phyloP scores from a whole-genome alignment of 331 rosid species.

The Spiraea crenata region DNA sequence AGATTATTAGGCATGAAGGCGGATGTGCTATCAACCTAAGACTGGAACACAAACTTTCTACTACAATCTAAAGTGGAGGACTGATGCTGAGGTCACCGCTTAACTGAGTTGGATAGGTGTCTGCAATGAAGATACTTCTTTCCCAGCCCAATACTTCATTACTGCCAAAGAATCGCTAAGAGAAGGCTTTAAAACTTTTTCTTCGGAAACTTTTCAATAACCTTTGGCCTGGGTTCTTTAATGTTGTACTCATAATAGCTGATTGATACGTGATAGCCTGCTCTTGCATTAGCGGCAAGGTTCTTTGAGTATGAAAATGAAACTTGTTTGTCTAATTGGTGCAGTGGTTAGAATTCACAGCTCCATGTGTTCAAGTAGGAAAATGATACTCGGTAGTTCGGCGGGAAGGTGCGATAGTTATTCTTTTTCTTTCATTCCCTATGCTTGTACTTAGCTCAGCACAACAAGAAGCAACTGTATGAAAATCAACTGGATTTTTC shows the following conservation, averaged over 20 bases:
- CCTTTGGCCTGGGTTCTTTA: constrained; percentile 7
- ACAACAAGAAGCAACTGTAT: neutral
- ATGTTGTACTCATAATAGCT: constrained; percentile 7
- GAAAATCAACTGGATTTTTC: neutral
- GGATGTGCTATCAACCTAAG: constrained; percentile 30
- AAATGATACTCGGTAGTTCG: neutral
- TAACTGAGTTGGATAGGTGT: neutral
- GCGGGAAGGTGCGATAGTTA: neutral
- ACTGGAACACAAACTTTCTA: constrained; percentile 5
- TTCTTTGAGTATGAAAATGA: neutral
- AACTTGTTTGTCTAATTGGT: neutral
- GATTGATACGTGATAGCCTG: neutral
- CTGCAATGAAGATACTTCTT: neutral
- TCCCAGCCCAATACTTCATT: neutral
- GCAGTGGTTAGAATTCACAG: constrained; percentile 1
- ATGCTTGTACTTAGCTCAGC: neutral
- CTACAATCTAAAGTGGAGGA: constrained; percentile 6
- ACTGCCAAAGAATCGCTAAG: neutral
- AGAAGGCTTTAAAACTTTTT: neutral
- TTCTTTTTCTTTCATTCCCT: neutral
- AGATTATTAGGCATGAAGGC: constrained; percentile 28
- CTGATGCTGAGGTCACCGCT: neutral
- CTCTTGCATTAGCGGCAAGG: neutral
- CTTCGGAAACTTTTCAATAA: neutral
- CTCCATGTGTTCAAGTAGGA: neutral